phyloP scores from a whole-genome alignment of 2,329 filamentous ascomycete genomes.

The Sporothrix schenckii region DNA sequence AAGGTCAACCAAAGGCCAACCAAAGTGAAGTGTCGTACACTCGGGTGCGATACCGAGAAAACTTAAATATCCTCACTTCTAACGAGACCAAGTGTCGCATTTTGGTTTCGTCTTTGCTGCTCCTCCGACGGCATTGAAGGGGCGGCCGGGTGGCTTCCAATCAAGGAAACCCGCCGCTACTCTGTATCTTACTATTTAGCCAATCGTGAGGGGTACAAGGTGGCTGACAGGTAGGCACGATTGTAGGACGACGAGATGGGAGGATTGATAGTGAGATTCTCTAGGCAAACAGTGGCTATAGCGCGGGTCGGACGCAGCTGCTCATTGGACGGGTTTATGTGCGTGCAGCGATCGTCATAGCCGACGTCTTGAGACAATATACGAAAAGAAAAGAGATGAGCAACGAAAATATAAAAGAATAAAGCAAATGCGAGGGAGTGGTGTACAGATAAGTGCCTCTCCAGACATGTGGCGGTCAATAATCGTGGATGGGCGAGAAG shows the following conservation, averaged over 20 bases:
- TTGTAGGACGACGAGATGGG: too few species aligned
- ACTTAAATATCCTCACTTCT: neutral
- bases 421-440: neutral
- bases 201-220: too few species aligned
- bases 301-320: neutral
- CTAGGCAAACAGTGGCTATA: neutral
- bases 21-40: neutral
- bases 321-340: neutral
- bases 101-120: neutral
- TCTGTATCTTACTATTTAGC: neutral
- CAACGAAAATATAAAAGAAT: slow-evolving; percentile 3
- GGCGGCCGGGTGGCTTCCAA: neutral
- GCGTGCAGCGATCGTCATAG: neutral
- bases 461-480: neutral
- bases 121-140: neutral
- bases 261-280: neutral
- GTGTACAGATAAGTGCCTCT: neutral
- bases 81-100: neutral
- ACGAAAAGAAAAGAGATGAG: neutral
- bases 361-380: neutral
- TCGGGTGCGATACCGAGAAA: neutral
- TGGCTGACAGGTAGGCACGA: too few species aligned
- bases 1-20: too few species aligned
- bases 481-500: neutral
- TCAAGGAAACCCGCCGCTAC: slow-evolving; percentile 3